Evolutionary conservation across 768 basidiomycete genomes (phyloP).

Genomic region (Leccinellum rugosiceps): DNA sequence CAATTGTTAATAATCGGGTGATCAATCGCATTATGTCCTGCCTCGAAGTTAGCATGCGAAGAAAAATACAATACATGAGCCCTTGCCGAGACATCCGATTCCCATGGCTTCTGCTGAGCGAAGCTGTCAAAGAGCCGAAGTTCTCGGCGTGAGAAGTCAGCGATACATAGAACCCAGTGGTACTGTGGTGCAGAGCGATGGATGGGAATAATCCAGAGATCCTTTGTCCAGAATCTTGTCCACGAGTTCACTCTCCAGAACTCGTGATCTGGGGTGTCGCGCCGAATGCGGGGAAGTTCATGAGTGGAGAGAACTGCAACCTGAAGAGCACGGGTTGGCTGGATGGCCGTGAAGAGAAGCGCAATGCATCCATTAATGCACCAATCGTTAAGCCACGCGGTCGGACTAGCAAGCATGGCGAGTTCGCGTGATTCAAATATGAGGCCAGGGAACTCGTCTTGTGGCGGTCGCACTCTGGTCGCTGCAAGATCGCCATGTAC

Average conservation of each 20-base stretch:
- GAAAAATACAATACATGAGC: too few species aligned
- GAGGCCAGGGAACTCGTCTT: background rate
- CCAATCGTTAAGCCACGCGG: constrained; percentile 6
- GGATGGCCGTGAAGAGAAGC: background rate
- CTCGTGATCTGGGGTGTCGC: background rate
- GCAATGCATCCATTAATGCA: constrained; percentile 17
- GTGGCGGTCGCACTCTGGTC: background rate
- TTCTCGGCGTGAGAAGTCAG: background rate
- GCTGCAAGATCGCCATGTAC: background rate
- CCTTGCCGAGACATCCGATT: background rate
- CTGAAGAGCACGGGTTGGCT: background rate
- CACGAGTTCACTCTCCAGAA: constrained; percentile 20
- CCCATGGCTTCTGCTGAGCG: constrained; percentile 1
- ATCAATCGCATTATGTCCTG: constrained; percentile 7
- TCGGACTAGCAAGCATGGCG: constrained; percentile 1
- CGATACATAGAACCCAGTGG: constrained; percentile 36
- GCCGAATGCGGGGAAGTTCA: constrained; percentile 1
- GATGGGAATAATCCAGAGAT: constrained; percentile 38
- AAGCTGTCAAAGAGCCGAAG: constrained; percentile 16
- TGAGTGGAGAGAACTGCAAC: constrained; percentile 7
- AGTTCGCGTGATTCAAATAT: constrained; percentile 9
- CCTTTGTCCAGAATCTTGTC: constrained; percentile 30
- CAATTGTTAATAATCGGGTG: background rate
- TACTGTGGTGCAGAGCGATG: constrained; percentile 19
- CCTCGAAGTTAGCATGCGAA: background rate